Conservation (phyloP, 1,284 basidiomycete genomes). For the Caloboletus firmus region DNA sequence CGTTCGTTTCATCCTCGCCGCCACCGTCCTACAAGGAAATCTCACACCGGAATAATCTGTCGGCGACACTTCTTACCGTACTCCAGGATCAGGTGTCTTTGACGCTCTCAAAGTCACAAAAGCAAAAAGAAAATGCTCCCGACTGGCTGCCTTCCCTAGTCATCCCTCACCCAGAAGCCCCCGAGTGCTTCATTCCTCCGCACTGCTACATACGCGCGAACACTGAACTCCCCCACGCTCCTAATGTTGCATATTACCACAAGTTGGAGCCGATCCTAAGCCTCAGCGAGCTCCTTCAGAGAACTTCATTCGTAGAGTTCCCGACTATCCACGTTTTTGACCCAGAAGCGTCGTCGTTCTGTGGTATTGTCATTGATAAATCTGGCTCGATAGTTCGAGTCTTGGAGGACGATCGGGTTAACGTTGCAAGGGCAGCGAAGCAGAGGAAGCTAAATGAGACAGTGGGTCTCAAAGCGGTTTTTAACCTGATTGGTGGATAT, state of each 20-base stretch:
- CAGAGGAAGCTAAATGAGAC: slow-evolving; percentile 51
- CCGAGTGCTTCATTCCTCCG: slow-evolving; percentile 54
- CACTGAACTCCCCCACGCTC: slow-evolving; percentile 35
- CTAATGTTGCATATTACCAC: slow-evolving; percentile 47
- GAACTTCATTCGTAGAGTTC: slow-evolving; percentile 76
- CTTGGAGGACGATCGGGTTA: slow-evolving; percentile 37
- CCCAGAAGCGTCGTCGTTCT: slow-evolving; percentile 50
- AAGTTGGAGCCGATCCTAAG: slow-evolving; percentile 52
- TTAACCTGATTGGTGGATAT: slow-evolving; percentile 62
- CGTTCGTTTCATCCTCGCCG: slow-evolving; percentile 39
- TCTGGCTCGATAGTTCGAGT: slow-evolving; percentile 42
- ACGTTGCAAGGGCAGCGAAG: slow-evolving; percentile 43
- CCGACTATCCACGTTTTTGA: slow-evolving; percentile 77
- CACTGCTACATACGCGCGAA: slow-evolving; percentile 58
- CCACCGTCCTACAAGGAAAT: slow-evolving; percentile 46
- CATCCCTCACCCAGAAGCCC: slow-evolving; percentile 52
- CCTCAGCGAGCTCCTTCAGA: slow-evolving; percentile 50
- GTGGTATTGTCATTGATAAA: slow-evolving; percentile 54
- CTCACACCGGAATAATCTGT: slow-evolving; percentile 60
- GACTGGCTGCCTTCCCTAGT: slow-evolving; percentile 57
- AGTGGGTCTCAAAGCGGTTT: slow-evolving; percentile 55
- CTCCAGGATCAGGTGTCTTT: slow-evolving; percentile 44
- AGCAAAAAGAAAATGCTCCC: slow-evolving; percentile 44
- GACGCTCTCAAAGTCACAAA: slow-evolving; percentile 23
- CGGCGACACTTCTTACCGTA: slow-evolving; percentile 49